Evolutionary conservation across 257 asterid species (phyloP), one percentile per base, ranked within the genome.

Genomic region (Plantago elongata): DNA sequence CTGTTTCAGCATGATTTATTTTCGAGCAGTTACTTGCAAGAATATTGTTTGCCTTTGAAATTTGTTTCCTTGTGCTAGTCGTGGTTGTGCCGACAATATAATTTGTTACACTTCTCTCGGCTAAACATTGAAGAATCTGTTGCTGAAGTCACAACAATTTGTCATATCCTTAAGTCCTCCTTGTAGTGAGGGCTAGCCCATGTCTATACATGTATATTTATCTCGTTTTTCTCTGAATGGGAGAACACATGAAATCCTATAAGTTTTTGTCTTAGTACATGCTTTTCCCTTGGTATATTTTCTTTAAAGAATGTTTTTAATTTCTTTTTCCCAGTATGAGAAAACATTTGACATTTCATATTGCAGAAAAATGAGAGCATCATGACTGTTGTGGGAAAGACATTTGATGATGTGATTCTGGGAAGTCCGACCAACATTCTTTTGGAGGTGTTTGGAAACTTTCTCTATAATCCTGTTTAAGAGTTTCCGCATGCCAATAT

Each of bases 341-440:
- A 52, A 52, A 52, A 52, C 12, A 52, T 17, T 51, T 52, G 29
- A 44, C 40, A 59, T 40, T 56, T 55, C 56, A 52, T 18, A 69
- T 68, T 76, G 83, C 95, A 91, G 98, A 80, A 80, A 70, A 81
- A 82, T 46, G 78, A 77, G 54, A 80, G 75, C 76, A 51, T 89
- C 70, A 74, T 80, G 74, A 72, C 83, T 29, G 82, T 84, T 17
- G 97, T 89, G 69, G 99, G 99, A 17, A 84, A 81, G 94, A 80
- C 94, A 61, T 87, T 89, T 58, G 94, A 89, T 54, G 90, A 87
- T 47, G 68, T 85, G 79, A 81, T 93, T 72, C 75, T 93, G 14
- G 73, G 54, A 61, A 87, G 67, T 64, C 78, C 85, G 1, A 63
- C 69, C 66, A 87, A 89, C 78, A 55, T 89, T 48, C 71, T 93